phyloP scores from a whole-genome alignment of 805 yeast genomes.

The Maudiozyma serrabonitensis region DNA sequence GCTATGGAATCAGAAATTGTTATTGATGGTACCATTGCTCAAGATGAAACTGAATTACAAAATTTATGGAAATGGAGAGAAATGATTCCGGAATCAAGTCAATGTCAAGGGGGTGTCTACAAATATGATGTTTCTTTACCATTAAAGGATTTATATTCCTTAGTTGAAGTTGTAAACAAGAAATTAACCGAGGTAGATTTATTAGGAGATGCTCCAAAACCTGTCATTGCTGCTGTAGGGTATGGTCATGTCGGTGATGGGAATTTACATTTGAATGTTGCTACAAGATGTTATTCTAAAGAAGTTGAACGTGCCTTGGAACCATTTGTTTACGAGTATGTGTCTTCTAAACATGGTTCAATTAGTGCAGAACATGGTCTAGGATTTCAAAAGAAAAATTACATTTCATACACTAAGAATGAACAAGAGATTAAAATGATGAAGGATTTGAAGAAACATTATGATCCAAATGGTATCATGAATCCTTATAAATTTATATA shows the following conservation, averaged over 20 bases:
- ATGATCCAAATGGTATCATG: conserved; percentile 85
- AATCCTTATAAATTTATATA: conserved; percentile 85
- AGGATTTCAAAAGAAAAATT: conserved; percentile 93
- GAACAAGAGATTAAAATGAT: conserved; percentile 62
- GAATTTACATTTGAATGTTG: conserved; percentile 85
- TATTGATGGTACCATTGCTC: conserved; percentile 92
- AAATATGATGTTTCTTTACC: conserved; percentile 95
- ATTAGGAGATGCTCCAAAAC: conserved; percentile 44
- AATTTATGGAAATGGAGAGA: conserved; percentile 96
- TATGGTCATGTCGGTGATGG: conserved; percentile 99
- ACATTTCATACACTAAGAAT: conserved; percentile 75
- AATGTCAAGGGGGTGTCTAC: conserved; percentile 85
- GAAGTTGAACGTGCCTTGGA: conserved; percentile 74
- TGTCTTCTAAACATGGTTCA: conserved; percentile 61
- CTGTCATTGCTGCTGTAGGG: conserved; percentile 85
- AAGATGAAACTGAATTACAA: conserved; percentile 78
- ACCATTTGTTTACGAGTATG: conserved; percentile 94
- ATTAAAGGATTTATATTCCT: conserved; percentile 63
- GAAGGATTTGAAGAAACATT: conserved; percentile 66
- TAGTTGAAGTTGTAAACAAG: conserved; percentile 69
- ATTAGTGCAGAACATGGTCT: conserved; percentile 96
- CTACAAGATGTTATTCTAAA: conserved; percentile 74
- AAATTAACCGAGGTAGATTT: conserved; percentile 48
- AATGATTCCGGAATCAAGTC: conserved; percentile 80
- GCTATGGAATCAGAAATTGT: conserved; percentile 80